phyloP scores from a whole-genome alignment of 345 rosid species.

The Turritis glabra region DNA sequence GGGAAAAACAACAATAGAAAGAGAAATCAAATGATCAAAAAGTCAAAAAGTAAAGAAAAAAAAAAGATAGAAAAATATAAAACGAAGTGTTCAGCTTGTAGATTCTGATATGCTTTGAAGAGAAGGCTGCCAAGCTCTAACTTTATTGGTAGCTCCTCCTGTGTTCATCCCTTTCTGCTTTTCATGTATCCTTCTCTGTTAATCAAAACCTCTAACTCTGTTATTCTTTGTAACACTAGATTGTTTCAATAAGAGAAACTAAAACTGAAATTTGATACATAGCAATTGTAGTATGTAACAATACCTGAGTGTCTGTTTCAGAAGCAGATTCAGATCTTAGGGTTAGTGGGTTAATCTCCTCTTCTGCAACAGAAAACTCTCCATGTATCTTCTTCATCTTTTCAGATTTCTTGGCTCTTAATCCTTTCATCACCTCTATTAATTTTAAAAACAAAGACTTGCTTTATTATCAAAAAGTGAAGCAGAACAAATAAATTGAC shows the following conservation, averaged over 20 bases:
- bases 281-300: neutral
- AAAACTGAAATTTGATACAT: constrained; percentile 12
- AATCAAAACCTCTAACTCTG: neutral
- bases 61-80: neutral
- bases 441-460: neutral
- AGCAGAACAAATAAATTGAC: neutral
- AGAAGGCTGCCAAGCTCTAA: constrained; percentile 43
- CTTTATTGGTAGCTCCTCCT: constrained; percentile 28
- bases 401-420: constrained; percentile 38
- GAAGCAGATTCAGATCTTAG: constrained; percentile 38
- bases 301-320: constrained; percentile 33
- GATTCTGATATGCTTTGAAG: constrained; percentile 42
- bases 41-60: constrained; percentile 9
- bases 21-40: constrained; percentile 39
- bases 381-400: constrained; percentile 38
- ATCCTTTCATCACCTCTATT: constrained; percentile 41
- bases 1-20: constrained; percentile 28
- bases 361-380: constrained; percentile 32
- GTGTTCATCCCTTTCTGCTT: constrained; percentile 30
- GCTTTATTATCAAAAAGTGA: neutral
- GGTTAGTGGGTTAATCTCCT: constrained; percentile 37
- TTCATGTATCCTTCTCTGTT: constrained; percentile 26
- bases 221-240: neutral
- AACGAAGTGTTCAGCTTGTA: constrained; percentile 11
- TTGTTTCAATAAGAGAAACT: neutral